Conservation (phyloP, 352 stramenopile species). For the Phytophthora sojae region DNA sequence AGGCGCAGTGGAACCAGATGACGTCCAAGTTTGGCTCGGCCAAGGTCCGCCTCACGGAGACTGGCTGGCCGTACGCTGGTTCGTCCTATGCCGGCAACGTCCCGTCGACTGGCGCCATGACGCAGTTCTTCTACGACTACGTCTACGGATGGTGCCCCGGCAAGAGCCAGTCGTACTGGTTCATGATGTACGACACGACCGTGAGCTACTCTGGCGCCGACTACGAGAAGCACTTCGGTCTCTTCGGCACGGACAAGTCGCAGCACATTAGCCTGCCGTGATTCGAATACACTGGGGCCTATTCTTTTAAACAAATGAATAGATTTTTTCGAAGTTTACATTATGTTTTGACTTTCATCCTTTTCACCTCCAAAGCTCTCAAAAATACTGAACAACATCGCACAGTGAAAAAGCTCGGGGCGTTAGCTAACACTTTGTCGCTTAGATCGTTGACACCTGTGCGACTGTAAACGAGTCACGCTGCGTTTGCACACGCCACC, state of each 20-base stretch:
- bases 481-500: not conserved
- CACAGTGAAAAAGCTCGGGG: not conserved
- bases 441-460: not conserved
- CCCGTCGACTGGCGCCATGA: slow-evolving; percentile 44
- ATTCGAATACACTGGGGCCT: not conserved
- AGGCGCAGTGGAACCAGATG: slow-evolving; percentile 57
- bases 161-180: slow-evolving; percentile 52
- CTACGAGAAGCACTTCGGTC: slow-evolving; percentile 68
- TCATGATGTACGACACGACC: slow-evolving; percentile 71
- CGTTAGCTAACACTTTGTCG: not conserved
- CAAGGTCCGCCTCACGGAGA: slow-evolving; percentile 61
- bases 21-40: slow-evolving; percentile 39
- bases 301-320: not conserved
- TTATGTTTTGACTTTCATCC: too few species aligned
- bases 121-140: slow-evolving; percentile 57
- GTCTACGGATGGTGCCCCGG: slow-evolving; percentile 33
- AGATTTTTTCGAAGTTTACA: not conserved
- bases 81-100: slow-evolving; percentile 40
- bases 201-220: slow-evolving; percentile 49
- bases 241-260: slow-evolving; percentile 51
- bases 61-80: slow-evolving; percentile 61
- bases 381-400: not conserved
- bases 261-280: slow-evolving; percentile 49
- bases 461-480: not conserved
- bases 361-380: too few species aligned